These are phyloP conservation scores for Evansstolkia leycettana DNA, from an alignment of 495 filamentous ascomycete species.

Conservation along the genomic window DNA sequence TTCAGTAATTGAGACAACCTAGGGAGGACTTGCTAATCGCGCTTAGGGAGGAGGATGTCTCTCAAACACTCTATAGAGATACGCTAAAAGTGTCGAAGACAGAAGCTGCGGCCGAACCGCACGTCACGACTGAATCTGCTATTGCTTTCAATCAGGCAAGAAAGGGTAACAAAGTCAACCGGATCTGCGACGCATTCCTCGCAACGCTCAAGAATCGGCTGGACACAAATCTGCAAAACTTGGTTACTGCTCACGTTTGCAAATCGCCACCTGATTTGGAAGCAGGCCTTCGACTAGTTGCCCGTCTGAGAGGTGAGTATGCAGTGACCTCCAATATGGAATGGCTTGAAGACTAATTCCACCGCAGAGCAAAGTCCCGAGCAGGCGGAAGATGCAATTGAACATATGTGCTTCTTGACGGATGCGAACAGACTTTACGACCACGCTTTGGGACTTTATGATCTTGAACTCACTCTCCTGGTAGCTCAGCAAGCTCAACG, in stretches of 20 bases:
- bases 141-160: slow-evolving; percentile 3
- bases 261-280: slow-evolving; percentile 84
- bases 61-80: slow-evolving; percentile 85
- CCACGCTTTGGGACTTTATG: slow-evolving; percentile 77
- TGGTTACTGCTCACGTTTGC: slow-evolving; percentile 89
- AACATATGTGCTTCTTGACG: slow-evolving; percentile 93
- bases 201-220: slow-evolving; percentile 47
- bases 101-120: slow-evolving; percentile 16
- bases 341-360: slow-evolving; percentile 8
- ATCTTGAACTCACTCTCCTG: slow-evolving; percentile 77
- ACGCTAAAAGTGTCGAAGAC: slow-evolving; percentile 38
- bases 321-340: too few relatives aligned
- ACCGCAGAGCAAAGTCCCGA: slow-evolving; percentile 42
- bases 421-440: slow-evolving; percentile 92
- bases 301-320: slow-evolving; percentile 48
- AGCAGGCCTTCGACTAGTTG: slow-evolving; percentile 68
- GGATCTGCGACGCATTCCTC: slow-evolving; percentile 79
- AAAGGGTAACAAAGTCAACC: slow-evolving; percentile 60
- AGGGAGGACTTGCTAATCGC: slow-evolving; percentile 8
- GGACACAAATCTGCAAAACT: slow-evolving; percentile 71
- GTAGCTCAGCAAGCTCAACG: slow-evolving; percentile 94
- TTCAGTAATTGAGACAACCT: background rate
- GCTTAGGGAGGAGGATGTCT: slow-evolving; percentile 79
- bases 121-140: background rate
- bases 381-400: slow-evolving; percentile 71